Evolutionary conservation across 2,329 filamentous ascomycete species (phyloP), one percentile per base, ranked within the genome.

Genomic region (Lachnellula cervina): DNA sequence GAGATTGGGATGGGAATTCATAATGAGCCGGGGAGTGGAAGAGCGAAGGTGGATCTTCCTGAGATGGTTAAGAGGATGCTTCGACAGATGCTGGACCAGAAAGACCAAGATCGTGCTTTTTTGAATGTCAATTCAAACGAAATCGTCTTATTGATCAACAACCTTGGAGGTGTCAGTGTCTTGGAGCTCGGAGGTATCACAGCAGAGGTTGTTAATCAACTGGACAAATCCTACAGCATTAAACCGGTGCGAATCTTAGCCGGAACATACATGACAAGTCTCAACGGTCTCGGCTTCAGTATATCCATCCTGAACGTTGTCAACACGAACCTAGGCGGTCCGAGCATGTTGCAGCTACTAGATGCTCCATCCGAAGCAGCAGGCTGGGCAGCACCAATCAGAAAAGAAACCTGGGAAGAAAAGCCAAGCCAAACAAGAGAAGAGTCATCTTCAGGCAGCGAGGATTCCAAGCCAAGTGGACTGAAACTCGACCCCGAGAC

Each of bases 1-100:
- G 83, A 86, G 70, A 73, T 86, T 60, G 86, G 86, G 1, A 89
- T 89, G 86, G 86, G 86, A 8, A 88, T 88, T 62, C 85, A 88
- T 69, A 88, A 88, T 62, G 82, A 84, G 65, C 76, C 80, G 19
- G 80, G 80, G 37, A 81, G 76, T 43, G 77, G 76, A 60, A 73
- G 77, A 42, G 71, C 77, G 19, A 76, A 76, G 58, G 73, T 76
- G n/a, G 70, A 73, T 14, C 68, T 83, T 9, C 71, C 75, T 0
- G 72, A 76, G 37, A 68, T 83, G 42, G 72, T 83, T 23, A 76
- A 79, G 65, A 81, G 76, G 11, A 88, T 90, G 83, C 74, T 90
- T 16, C 74, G 74, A 44, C 83, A 88, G 65, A 76, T 88, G 57
- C 73, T 89, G 35, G 80, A 86, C 60, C 72, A 74, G 6, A 77